Evolutionary conservation across 371 early-diverging fungal species (phyloP), one percentile per base, ranked within the genome.

Genomic region (Mortierella sp.): DNA sequence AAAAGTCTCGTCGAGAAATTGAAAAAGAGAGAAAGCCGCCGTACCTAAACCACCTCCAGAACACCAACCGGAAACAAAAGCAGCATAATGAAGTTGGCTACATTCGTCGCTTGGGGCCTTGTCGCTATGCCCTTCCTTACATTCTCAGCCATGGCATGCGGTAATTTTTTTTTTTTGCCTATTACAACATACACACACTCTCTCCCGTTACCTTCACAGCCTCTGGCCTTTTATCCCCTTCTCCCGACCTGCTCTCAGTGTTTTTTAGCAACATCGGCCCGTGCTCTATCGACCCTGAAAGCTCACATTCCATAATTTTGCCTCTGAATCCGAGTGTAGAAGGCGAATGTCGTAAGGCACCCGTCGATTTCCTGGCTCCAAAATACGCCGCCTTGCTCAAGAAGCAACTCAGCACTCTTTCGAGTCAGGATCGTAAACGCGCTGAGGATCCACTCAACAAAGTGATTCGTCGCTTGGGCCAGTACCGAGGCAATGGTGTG

Each of bases 311-410:
- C 26, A 25, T 59, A 12, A n/a, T 5, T 15, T 26, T 19, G 55
- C 1, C 6, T n/a, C 21, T 9, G 29, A 18, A 56, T 16, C 11
- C 18, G n/a, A n/a, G 4, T 37, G 44, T 30, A 72, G 72, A 57
- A 26, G 19, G 50, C 11, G 66, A 66, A 7, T 72, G 66, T 45
- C 60, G 61, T 5, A 50, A 60, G n/a, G 60, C 55, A 44, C 72
- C 66, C 14, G 46, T 60, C 19, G 25, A 65, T n/a, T 72, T 61
- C 57, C 62, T 72, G 21, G 55, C 48, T 23, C 57, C 65, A 7
- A 61, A 57, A 29, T 72, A 72, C 52, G 7, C 29, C 2, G 43
- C 50, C 57, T 19, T 72, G 16, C 30, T 72, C 28, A 16, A 66
- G 0, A 11, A 56, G 14, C 61, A 48, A 6, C 52, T 72, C 19